A percentile compares a stretch with the other conserved stretches of the same genome.
Evolutionary conservation across 257 asterid genomes (phyloP).

Genomic region (Solanum piurae): DNA sequence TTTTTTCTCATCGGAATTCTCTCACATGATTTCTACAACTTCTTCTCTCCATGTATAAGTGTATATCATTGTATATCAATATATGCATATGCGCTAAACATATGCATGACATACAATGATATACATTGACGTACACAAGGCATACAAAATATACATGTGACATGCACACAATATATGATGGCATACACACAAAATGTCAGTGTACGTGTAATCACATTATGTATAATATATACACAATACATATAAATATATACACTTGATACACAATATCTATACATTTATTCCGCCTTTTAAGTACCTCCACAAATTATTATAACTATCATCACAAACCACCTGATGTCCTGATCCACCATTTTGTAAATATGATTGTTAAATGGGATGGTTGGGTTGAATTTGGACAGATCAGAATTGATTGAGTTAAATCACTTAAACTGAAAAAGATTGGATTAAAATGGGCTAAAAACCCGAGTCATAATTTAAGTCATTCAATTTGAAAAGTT

Average conservation of each 20-base stretch:
- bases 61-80: neutral
- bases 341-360: neutral
- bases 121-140: neutral
- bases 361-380: neutral
- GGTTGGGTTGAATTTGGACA: neutral
- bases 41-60: neutral
- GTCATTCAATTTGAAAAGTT: neutral
- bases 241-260: neutral
- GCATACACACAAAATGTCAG: neutral
- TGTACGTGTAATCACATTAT: neutral
- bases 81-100: neutral
- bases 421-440: neutral
- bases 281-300: neutral
- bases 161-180: neutral
- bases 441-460: neutral
- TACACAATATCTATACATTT: neutral
- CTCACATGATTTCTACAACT: neutral
- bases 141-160: neutral
- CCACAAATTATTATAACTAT: neutral
- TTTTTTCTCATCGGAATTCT: neutral
- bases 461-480: neutral
- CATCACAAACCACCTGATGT: neutral
- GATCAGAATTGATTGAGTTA: neutral
- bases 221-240: neutral
- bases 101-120: neutral